Percentiles rank a stretch among this genome's conserved stretches.
Conservation (phyloP, 2,329 filamentous ascomycete genomes). For the Orbilia quercus region DNA sequence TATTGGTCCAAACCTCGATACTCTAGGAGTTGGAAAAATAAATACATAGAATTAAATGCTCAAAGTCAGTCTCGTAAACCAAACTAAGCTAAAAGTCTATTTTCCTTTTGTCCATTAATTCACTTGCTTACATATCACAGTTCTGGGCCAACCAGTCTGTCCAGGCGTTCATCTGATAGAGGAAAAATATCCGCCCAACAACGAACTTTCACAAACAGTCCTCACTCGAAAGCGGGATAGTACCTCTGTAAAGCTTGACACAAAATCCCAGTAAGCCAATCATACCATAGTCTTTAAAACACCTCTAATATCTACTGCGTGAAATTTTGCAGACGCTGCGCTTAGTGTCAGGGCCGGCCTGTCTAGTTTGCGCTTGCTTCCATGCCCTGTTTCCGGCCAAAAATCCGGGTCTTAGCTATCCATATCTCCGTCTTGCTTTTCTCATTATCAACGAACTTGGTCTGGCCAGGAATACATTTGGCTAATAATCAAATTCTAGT, state of each 20-base stretch:
- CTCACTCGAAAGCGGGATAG: neutral
- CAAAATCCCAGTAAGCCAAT: neutral
- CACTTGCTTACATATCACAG: neutral
- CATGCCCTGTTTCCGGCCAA: neutral
- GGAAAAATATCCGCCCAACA: neutral
- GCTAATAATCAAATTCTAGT: neutral
- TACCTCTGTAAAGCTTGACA: neutral
- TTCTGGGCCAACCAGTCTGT: neutral
- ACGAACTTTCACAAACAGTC: neutral
- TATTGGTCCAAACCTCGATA: too few relatives aligned
- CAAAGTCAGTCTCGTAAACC: too few relatives aligned
- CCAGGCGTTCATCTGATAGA: neutral
- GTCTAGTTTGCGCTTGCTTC: constrained; percentile 1
- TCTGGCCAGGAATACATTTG: neutral
- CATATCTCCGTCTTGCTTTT: neutral
- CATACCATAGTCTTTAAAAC: neutral
- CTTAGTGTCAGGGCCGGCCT: neutral
- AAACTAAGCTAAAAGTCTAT: too few relatives aligned
- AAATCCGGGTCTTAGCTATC: neutral
- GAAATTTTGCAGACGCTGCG: neutral
- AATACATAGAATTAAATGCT: too few relatives aligned
- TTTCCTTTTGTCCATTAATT: too few relatives aligned
- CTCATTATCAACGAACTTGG: neutral
- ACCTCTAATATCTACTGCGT: neutral
- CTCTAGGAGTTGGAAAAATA: too few relatives aligned